These are phyloP conservation scores for Chlorella ohadii DNA, from an alignment of 139 green algal genomes.

Conservation along the genomic window DNA sequence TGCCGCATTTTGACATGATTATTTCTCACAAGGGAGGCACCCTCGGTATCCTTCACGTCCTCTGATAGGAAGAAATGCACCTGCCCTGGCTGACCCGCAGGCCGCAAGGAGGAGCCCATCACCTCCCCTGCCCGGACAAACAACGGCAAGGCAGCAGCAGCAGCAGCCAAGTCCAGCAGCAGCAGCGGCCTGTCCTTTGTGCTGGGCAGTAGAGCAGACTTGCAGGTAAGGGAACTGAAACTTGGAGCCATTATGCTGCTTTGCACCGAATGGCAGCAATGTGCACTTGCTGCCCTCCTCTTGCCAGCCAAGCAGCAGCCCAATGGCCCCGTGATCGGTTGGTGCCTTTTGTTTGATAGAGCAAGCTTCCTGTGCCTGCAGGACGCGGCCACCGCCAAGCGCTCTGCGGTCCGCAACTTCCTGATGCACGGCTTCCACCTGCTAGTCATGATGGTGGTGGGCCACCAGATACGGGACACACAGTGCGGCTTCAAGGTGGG, in stretches of 20 bases:
- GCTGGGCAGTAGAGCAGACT: constrained; percentile 65
- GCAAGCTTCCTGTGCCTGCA: neutral
- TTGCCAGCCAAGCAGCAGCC: no score
- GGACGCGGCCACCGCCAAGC: constrained; percentile 64
- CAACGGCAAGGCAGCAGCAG: neutral
- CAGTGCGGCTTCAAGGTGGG: constrained; percentile 97
- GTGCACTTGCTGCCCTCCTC: no score
- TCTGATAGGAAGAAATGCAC: no score
- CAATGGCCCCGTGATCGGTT: no score
- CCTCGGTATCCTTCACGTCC: no score
- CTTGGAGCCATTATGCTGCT: no score
- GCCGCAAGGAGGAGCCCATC: neutral
- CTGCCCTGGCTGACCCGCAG: no score
- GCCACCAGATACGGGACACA: constrained; percentile 80
- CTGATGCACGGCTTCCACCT: constrained; percentile 93
- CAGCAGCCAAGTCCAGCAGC: neutral
- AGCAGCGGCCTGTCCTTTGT: neutral
- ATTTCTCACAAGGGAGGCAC: no score
- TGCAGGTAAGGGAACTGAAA: constrained; percentile 51
- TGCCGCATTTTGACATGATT: no score
- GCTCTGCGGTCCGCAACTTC: constrained; percentile 80
- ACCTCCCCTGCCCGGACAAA: neutral
- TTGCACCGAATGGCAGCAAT: no score
- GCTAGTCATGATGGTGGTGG: constrained; percentile 84
- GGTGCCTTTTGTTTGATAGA: no score